phyloP scores from a whole-genome alignment of 495 filamentous ascomycete species.

The Daldinia loculata region DNA sequence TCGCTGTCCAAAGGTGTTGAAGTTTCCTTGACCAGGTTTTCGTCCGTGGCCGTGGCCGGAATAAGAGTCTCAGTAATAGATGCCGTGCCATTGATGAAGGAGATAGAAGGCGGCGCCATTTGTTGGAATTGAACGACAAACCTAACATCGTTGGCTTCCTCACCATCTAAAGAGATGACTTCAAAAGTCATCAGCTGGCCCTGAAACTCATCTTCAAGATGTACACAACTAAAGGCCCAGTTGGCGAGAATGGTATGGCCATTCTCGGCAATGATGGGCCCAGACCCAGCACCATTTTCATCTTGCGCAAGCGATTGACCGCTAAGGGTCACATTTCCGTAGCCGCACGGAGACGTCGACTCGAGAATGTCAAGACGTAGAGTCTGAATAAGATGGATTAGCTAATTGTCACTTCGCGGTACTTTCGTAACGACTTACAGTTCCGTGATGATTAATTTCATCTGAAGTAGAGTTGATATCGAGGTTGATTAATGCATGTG shows the following conservation, averaged over 20 bases:
- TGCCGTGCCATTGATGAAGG: constrained; percentile 47
- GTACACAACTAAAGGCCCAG: constrained; percentile 59
- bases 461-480: constrained; percentile 18
- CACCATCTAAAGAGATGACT: constrained; percentile 52
- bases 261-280: constrained; percentile 43
- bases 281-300: constrained; percentile 44
- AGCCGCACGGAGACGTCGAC: constrained; percentile 47
- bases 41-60: constrained; percentile 4
- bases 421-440: constrained; percentile 31
- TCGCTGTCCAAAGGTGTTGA: constrained; percentile 41
- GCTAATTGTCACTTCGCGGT: not conserved
- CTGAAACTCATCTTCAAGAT: constrained; percentile 51
- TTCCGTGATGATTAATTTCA: constrained; percentile 15
- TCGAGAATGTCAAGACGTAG: constrained; percentile 49
- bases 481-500: constrained; percentile 38
- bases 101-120: constrained; percentile 51
- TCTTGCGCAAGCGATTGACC: constrained; percentile 47
- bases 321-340: constrained; percentile 50
- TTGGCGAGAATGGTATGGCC: constrained; percentile 44
- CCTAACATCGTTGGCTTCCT: constrained; percentile 46
- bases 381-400: constrained; percentile 23
- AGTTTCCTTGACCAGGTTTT: constrained; percentile 7
- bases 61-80: constrained; percentile 19
- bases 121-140: constrained; percentile 60
- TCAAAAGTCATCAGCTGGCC: constrained; percentile 58